These are phyloP conservation scores for Raphanus raphanistrum DNA, from an alignment of 345 rosid genomes.

Conservation along the genomic window DNA sequence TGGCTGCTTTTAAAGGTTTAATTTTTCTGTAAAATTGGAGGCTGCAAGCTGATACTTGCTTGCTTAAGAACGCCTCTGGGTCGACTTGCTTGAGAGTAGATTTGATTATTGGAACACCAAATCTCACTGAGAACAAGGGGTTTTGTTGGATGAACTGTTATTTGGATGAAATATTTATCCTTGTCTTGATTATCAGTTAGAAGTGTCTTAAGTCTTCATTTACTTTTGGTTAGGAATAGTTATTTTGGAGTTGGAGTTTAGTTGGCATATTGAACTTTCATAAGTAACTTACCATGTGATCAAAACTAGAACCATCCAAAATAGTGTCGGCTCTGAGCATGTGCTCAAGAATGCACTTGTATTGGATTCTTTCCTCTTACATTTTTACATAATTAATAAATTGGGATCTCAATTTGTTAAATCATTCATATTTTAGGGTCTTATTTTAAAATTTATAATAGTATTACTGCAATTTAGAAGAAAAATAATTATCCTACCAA, in stretches of 20 bases:
- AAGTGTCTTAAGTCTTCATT: not conserved
- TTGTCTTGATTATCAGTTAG: not conserved
- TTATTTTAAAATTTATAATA: no score
- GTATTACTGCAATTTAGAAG: not conserved
- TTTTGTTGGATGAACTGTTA: not conserved
- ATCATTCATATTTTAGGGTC: not conserved
- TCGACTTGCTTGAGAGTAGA: not conserved
- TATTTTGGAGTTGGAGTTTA: not conserved
- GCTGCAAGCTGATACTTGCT: no score
- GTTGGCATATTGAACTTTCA: not conserved
- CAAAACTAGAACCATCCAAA: constrained; percentile 13
- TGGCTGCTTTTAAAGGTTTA: no score
- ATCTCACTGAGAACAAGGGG: not conserved
- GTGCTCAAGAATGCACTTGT: not conserved
- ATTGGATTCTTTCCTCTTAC: not conserved
- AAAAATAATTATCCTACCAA: not conserved
- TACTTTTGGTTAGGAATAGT: constrained; percentile 15
- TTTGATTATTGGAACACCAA: not conserved
- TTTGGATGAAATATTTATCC: not conserved
- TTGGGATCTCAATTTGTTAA: not conserved
- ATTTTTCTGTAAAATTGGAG: no score
- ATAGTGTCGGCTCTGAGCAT: not conserved
- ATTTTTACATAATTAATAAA: not conserved
- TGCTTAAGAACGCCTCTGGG: not conserved
- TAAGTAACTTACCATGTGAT: constrained; percentile 21